Conservation (phyloP, 176 grass and related monocot genomes). For the Juncus inflexus region DNA sequence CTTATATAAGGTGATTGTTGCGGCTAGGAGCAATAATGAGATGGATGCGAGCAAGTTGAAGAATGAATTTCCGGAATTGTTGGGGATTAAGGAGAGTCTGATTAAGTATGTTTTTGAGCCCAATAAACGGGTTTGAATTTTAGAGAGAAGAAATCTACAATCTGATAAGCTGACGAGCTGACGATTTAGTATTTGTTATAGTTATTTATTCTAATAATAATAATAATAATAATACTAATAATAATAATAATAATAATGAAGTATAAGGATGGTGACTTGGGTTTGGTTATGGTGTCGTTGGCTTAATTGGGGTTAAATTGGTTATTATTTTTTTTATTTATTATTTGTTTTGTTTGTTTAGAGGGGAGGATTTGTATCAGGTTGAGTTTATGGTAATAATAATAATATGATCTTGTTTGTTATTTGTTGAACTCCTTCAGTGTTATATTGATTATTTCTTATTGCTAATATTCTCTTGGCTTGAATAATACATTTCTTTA, state of each 20-base stretch:
- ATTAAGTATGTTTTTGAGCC: conserved; percentile 76
- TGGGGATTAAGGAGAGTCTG: conserved; percentile 66
- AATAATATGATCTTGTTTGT: conserved; percentile 3
- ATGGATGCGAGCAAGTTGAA: conserved; percentile 69
- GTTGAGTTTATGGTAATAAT: conserved; percentile 19
- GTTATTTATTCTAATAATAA: conserved; percentile 12
- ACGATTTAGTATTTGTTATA: conserved; percentile 20
- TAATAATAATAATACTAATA: too few relatives aligned
- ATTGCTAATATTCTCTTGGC: too few relatives aligned
- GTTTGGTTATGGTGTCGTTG: conserved; percentile 20
- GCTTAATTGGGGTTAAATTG: conserved; percentile 26
- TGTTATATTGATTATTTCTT: conserved; percentile 6
- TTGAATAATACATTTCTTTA: neutral
- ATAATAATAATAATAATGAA: too few relatives aligned
- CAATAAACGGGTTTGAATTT: conserved; percentile 54
- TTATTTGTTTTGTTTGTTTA: conserved; percentile 24
- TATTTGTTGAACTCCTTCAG: conserved; percentile 26
- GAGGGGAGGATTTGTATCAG: conserved; percentile 7
- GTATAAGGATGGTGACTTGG: neutral
- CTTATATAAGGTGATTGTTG: conserved; percentile 54
- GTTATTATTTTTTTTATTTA: conserved; percentile 28
- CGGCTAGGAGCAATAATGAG: conserved; percentile 68
- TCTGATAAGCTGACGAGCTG: conserved; percentile 23
- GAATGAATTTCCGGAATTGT: conserved; percentile 60
- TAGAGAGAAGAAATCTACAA: neutral